Conservation (phyloP, 2,329 filamentous ascomycete species). For the Fusarium continuum region DNA sequence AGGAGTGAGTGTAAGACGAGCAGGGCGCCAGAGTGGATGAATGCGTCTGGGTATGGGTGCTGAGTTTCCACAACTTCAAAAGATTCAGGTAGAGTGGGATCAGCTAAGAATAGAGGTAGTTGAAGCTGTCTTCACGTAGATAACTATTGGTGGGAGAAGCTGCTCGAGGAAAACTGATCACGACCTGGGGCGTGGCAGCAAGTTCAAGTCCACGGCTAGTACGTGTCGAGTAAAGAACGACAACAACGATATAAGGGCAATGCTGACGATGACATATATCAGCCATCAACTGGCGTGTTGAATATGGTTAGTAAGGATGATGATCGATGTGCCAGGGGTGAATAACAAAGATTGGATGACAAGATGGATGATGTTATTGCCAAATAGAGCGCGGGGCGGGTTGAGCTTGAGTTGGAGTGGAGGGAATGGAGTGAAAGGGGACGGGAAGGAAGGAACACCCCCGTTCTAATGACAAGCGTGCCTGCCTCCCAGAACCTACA, state of each 20-base stretch:
- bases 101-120: slow-evolving; percentile 24
- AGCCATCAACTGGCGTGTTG: slow-evolving; percentile 17
- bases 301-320: slow-evolving; percentile 27
- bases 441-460: slow-evolving; percentile 35
- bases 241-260: slow-evolving; percentile 14
- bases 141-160: slow-evolving; percentile 12
- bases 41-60: slow-evolving; percentile 6
- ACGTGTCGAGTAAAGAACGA: slow-evolving; percentile 11
- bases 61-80: slow-evolving; percentile 24
- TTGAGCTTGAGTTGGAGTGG: slow-evolving; percentile 30
- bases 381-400: slow-evolving; percentile 38
- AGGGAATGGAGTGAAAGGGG: slow-evolving; percentile 33
- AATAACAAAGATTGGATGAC: slow-evolving; percentile 35
- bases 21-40: slow-evolving; percentile 23
- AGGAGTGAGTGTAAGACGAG: slow-evolving; percentile 13
- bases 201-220: slow-evolving; percentile 6
- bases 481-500: slow-evolving; percentile 8
- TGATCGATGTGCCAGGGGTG: slow-evolving; percentile 27
- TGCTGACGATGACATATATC: slow-evolving; percentile 22
- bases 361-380: slow-evolving; percentile 43
- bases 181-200: slow-evolving; percentile 4
- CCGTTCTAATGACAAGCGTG: slow-evolving; percentile 12
- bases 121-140: slow-evolving; percentile 16
- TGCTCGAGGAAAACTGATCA: slow-evolving; percentile 3
- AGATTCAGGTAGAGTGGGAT: slow-evolving; percentile 5